Conservation (phyloP, 768 basidiomycete genomes). For the Cystobasidium onofrii region DNA sequence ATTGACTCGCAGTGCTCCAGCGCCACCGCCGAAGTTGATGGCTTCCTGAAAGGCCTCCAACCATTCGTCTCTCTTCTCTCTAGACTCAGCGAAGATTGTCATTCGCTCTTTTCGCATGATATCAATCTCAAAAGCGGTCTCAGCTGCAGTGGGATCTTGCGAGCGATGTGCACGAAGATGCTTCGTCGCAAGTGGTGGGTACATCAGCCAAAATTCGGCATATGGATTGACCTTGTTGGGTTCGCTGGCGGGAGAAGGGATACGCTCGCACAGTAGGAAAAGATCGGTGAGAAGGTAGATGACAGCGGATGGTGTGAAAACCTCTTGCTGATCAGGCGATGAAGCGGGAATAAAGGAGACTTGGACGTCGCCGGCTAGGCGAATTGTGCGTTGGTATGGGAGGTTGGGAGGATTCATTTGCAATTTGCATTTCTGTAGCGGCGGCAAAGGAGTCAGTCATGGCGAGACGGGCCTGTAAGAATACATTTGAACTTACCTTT, state of each 20-base stretch:
- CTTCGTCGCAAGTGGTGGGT: slow-evolving; percentile 91
- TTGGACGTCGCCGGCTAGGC: slow-evolving; percentile 61
- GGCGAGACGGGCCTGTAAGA: background rate
- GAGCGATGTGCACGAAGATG: slow-evolving; percentile 61
- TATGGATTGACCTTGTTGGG: slow-evolving; percentile 44
- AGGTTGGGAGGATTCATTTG: slow-evolving; percentile 78
- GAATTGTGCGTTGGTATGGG: slow-evolving; percentile 67
- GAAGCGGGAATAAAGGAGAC: slow-evolving; percentile 67
- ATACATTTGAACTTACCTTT: slow-evolving; percentile 54
- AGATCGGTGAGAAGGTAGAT: slow-evolving; percentile 86
- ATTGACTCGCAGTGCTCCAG: slow-evolving; percentile 49
- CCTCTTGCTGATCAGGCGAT: slow-evolving; percentile 58
- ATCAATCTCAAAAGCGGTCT: slow-evolving; percentile 62
- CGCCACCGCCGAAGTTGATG: slow-evolving; percentile 63
- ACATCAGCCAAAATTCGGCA: slow-evolving; percentile 77
- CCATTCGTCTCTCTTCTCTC: slow-evolving; percentile 57
- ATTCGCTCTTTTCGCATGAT: slow-evolving; percentile 85
- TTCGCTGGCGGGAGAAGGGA: slow-evolving; percentile 58
- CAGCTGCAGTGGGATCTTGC: slow-evolving; percentile 44
- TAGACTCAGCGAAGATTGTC: slow-evolving; percentile 57
- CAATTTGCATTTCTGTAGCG: slow-evolving; percentile 66
- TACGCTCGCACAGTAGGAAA: slow-evolving; percentile 80
- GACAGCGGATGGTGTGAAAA: slow-evolving; percentile 68
- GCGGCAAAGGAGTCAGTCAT: background rate
- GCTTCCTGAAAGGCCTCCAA: slow-evolving; percentile 69